Conservation (phyloP, 2,329 filamentous ascomycete species). For the Bipolaris cookei region DNA sequence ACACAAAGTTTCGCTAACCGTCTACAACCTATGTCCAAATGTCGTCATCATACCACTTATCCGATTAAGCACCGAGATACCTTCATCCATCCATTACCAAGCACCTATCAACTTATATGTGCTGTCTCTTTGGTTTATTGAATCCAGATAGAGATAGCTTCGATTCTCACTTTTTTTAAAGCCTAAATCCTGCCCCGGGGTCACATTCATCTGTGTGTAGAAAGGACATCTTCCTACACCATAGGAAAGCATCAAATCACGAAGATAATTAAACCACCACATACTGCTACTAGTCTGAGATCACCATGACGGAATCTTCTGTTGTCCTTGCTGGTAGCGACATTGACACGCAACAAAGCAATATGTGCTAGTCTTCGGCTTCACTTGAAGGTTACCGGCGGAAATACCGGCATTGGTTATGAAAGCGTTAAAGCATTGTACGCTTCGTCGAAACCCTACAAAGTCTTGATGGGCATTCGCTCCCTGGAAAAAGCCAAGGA, state of each 20-base stretch:
- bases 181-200: background rate
- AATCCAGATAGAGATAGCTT: background rate
- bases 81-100: too few species aligned
- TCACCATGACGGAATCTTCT: conserved; percentile 31
- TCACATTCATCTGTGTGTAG: background rate
- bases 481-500: conserved; percentile 58
- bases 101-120: background rate
- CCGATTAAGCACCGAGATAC: too few species aligned
- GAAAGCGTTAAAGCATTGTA: conserved; percentile 63
- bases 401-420: conserved; percentile 66
- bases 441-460: conserved; percentile 56
- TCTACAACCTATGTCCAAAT: background rate
- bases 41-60: background rate
- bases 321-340: conserved; percentile 52
- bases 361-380: background rate
- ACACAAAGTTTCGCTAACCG: background rate
- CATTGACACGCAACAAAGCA: too few species aligned
- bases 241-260: background rate
- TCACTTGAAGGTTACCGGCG: conserved; percentile 59
- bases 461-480: conserved; percentile 63
- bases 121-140: background rate
- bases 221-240: background rate
- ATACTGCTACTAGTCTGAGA: background rate
- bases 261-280: too few species aligned
- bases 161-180: background rate